phyloP scores from a whole-genome alignment of 352 stramenopile species.

The Phytophthora kernoviae region DNA sequence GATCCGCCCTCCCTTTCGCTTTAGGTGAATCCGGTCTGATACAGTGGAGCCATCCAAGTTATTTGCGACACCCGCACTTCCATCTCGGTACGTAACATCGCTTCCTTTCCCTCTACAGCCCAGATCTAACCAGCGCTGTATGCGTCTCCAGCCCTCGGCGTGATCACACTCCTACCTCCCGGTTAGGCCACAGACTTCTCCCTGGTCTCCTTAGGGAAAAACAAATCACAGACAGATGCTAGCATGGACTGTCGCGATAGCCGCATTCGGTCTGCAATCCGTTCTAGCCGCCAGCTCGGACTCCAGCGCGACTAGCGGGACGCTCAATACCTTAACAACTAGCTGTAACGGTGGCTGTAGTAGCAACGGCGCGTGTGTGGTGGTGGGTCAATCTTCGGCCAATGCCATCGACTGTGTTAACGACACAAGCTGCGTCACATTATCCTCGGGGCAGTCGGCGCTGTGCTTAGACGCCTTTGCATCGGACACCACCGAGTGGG shows the following conservation, averaged over 20 bases:
- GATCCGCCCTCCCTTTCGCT: no score
- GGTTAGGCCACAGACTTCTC: no score
- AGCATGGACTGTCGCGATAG: conserved; percentile 17
- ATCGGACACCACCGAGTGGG: conserved; percentile 41
- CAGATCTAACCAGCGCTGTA: no score
- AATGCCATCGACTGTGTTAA: conserved; percentile 79
- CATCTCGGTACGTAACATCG: no score
- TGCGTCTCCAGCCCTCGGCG: no score
- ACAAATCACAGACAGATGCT: conserved; percentile 14
- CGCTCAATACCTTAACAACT: conserved; percentile 77
- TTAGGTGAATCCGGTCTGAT: no score
- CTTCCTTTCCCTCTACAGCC: no score
- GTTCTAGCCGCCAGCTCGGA: conserved; percentile 8
- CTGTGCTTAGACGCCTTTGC: conserved; percentile 69
- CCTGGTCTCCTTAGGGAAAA: no score
- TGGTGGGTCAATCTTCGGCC: conserved; percentile 61
- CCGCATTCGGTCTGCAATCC: conserved; percentile 10
- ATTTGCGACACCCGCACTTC: neutral
- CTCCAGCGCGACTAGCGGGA: conserved; percentile 20
- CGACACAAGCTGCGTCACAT: conserved; percentile 67
- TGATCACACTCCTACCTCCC: neutral
- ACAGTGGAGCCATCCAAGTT: neutral
- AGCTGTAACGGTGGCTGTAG: conserved; percentile 76
- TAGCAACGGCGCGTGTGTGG: conserved; percentile 61
- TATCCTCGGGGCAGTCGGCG: conserved; percentile 68